These are phyloP conservation scores for Leccinum obscurum DNA, from an alignment of 768 basidiomycete species.

Conservation along the genomic window DNA sequence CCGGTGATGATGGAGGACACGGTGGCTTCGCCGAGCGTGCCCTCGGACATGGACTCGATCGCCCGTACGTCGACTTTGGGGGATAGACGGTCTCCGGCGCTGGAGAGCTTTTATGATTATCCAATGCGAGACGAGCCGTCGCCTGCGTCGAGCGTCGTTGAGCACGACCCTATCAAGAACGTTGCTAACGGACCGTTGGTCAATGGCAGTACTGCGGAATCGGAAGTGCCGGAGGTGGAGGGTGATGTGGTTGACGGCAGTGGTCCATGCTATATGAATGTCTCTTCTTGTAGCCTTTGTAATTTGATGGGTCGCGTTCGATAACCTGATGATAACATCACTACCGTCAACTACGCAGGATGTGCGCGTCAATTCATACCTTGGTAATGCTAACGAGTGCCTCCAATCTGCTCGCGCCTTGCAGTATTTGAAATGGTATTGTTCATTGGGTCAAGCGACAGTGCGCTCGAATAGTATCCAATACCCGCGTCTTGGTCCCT, in stretches of 20 bases:
- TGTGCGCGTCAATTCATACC: no score
- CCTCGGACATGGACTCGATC: constrained; percentile 30
- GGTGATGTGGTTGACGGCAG: neutral
- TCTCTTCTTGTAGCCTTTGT: no score
- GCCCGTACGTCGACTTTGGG: constrained; percentile 23
- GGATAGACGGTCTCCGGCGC: constrained; percentile 21
- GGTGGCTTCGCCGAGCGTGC: constrained; percentile 22
- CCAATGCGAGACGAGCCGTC: constrained; percentile 27
- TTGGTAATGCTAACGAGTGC: no score
- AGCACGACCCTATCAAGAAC: constrained; percentile 24
- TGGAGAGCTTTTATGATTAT: constrained; percentile 27
- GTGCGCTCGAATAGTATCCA: no score
- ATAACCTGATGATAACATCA: no score
- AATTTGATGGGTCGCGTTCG: no score
- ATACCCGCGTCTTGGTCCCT: no score
- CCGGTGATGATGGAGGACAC: constrained; percentile 13
- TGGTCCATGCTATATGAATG: no score
- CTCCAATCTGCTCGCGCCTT: no score
- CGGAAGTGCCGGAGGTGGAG: neutral
- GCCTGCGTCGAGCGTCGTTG: constrained; percentile 30
- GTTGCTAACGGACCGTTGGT: neutral
- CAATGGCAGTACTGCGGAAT: neutral
- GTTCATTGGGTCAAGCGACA: no score
- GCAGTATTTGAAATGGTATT: no score
- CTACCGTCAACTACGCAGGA: no score